phyloP scores from a whole-genome alignment of 2,329 filamentous ascomycete species.

The Didymella sp. region DNA sequence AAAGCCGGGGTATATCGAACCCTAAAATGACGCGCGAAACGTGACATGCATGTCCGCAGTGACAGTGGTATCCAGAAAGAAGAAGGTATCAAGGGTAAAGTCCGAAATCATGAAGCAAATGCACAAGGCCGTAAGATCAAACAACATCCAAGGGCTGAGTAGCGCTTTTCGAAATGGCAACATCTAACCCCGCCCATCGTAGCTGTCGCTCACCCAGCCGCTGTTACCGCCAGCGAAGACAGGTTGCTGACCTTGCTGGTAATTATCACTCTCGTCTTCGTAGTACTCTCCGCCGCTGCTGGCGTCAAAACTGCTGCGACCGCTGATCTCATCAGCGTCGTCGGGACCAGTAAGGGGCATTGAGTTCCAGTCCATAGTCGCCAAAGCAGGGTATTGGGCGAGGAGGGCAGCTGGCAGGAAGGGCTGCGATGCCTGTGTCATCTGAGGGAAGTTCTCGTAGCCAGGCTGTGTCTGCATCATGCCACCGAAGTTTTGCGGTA shows the following conservation, averaged over 20 bases:
- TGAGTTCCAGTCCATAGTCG: slow-evolving; percentile 83
- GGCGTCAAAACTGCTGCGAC: slow-evolving; percentile 78
- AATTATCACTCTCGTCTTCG: slow-evolving; percentile 69
- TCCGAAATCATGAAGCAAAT: slow-evolving; percentile 9
- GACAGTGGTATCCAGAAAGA: slow-evolving; percentile 30
- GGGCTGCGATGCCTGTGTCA: slow-evolving; percentile 41
- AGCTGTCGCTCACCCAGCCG: slow-evolving; percentile 48
- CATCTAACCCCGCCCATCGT: slow-evolving; percentile 15
- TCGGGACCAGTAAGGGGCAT: slow-evolving; percentile 69
- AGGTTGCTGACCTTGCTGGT: slow-evolving; percentile 35
- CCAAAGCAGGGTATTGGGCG: slow-evolving; percentile 92
- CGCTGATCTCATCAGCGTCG: slow-evolving; percentile 70
- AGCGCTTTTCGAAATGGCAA: too few relatives aligned
- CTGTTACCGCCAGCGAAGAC: slow-evolving; percentile 39
- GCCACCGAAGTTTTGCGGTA: slow-evolving; percentile 41
- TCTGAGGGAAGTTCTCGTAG: slow-evolving; percentile 42
- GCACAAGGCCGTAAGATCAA: slow-evolving; percentile 11
- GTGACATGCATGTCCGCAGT: slow-evolving; percentile 20
- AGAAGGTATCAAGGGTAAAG: slow-evolving; percentile 16
- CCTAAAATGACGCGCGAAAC: slow-evolving; percentile 12
- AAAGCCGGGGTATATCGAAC: slow-evolving; percentile 19
- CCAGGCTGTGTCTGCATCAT: slow-evolving; percentile 47
- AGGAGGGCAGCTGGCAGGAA: slow-evolving; percentile 85
- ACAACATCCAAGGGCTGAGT: neutral
- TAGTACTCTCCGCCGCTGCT: slow-evolving; percentile 74